Conservation (phyloP, 169 alveolate species). For the Cryptosporidium tyzzeri region DNA sequence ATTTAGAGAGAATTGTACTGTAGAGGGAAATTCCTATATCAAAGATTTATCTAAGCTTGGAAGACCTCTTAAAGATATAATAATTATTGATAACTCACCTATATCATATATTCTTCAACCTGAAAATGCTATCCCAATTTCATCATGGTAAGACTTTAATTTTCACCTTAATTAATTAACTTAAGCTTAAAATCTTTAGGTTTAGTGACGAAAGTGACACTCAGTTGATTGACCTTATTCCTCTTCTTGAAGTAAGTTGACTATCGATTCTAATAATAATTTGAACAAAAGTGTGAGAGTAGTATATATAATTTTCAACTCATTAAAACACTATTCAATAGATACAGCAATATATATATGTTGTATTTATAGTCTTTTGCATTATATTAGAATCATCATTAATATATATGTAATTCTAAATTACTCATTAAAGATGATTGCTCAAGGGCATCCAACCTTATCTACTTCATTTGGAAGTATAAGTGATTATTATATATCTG, state of each 20-base stretch:
- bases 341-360: background rate
- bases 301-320: too few relatives aligned
- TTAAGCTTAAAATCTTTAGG: slow-evolving; percentile 76
- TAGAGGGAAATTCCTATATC: slow-evolving; percentile 80
- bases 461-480: slow-evolving; percentile 44
- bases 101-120: slow-evolving; percentile 90
- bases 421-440: slow-evolving; percentile 26
- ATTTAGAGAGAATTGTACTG: slow-evolving; percentile 86
- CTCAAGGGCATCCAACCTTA: slow-evolving; percentile 31
- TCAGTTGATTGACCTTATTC: slow-evolving; percentile 85
- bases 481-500: slow-evolving; percentile 19
- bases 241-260: slow-evolving; percentile 80
- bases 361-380: background rate
- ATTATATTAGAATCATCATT: background rate
- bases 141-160: slow-evolving; percentile 84
- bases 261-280: slow-evolving; percentile 5
- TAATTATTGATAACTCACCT: slow-evolving; percentile 93
- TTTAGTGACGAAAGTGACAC: slow-evolving; percentile 85
- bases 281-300: background rate
- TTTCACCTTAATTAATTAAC: slow-evolving; percentile 28
- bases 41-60: slow-evolving; percentile 89
- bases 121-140: slow-evolving; percentile 92
- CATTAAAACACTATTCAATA: too few relatives aligned
- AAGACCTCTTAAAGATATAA: slow-evolving; percentile 87
- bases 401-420: background rate